Conservation (phyloP, 148 eudicot species). For the Amaranthus hypochondriacus region DNA sequence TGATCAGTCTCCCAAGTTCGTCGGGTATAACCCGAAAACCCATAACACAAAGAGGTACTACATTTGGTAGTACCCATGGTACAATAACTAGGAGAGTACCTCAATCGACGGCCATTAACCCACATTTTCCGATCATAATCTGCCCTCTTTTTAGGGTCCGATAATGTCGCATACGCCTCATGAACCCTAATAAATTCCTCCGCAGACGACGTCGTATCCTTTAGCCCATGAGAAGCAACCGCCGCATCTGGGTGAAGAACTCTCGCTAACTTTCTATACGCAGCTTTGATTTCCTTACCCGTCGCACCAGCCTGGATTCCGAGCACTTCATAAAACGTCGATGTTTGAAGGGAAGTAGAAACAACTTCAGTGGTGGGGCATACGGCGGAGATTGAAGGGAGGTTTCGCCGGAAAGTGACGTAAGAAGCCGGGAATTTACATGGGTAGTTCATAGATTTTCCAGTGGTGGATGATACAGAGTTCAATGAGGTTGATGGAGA, state of each 20-base stretch:
- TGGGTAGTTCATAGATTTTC: background rate
- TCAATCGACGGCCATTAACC: slow-evolving; percentile 18
- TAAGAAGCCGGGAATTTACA: background rate
- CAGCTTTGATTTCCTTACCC: slow-evolving; percentile 48
- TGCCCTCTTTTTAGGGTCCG: slow-evolving; percentile 54
- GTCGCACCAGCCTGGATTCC: slow-evolving; percentile 42
- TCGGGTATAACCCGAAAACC: slow-evolving; percentile 25
- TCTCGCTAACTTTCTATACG: slow-evolving; percentile 52
- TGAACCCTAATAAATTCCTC: slow-evolving; percentile 46
- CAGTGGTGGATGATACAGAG: background rate
- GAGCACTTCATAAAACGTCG: slow-evolving; percentile 53
- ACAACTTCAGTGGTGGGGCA: slow-evolving; percentile 16
- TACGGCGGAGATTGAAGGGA: slow-evolving; percentile 13
- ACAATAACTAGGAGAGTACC: slow-evolving; percentile 21
- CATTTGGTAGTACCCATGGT: background rate
- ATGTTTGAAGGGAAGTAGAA: slow-evolving; percentile 10
- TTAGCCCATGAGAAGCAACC: background rate
- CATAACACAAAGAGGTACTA: slow-evolving; percentile 11
- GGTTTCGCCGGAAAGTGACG: slow-evolving; percentile 1
- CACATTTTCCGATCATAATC: slow-evolving; percentile 42
- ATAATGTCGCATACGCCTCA: slow-evolving; percentile 53
- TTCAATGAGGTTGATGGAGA: background rate
- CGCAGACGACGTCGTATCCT: background rate
- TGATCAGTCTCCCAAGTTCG: slow-evolving; percentile 74
- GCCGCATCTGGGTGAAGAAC: slow-evolving; percentile 49